These are phyloP conservation scores for Colletotrichum truncatum DNA, from an alignment of 2,329 filamentous ascomycete genomes.

Conservation along the genomic window DNA sequence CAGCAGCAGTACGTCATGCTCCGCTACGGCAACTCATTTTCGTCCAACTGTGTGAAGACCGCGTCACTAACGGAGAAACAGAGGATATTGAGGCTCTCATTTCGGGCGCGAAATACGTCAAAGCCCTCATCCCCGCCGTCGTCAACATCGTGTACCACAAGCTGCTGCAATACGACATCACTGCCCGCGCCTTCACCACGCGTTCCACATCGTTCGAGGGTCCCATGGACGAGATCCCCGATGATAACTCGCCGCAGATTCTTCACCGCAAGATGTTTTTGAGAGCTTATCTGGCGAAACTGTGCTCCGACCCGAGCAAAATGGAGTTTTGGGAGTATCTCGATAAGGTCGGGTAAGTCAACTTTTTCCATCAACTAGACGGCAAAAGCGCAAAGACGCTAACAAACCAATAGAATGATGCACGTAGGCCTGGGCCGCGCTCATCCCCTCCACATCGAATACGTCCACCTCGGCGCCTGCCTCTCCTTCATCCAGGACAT, in stretches of 20 bases:
- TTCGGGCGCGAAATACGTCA: constrained; percentile 78
- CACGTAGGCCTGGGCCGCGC: constrained; percentile 79
- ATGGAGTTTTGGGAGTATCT: constrained; percentile 87
- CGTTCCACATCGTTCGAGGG: constrained; percentile 72
- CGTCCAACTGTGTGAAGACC: not conserved
- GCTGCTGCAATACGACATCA: constrained; percentile 83
- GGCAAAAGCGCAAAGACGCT: not conserved
- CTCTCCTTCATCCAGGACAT: constrained; percentile 82
- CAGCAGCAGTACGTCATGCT: constrained; percentile 65
- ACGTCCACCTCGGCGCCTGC: constrained; percentile 78
- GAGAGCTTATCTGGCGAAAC: constrained; percentile 77
- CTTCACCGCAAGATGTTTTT: constrained; percentile 80
- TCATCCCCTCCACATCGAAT: constrained; percentile 81
- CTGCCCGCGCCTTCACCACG: constrained; percentile 77
- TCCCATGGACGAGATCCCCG: constrained; percentile 69
- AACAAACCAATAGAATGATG: constrained; percentile 69
- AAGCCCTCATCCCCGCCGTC: constrained; percentile 82
- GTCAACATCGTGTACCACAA: constrained; percentile 89
- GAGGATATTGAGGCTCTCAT: constrained; percentile 78
- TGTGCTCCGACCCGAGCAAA: constrained; percentile 78
- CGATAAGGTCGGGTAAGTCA: constrained; percentile 78
- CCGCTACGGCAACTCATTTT: not conserved
- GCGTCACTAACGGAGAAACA: constrained; percentile 39
- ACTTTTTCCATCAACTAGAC: not conserved
- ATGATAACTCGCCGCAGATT: constrained; percentile 79